These are phyloP conservation scores for Fusarium miscanthi DNA, from an alignment of 2,329 filamentous ascomycete genomes.

Conservation along the genomic window DNA sequence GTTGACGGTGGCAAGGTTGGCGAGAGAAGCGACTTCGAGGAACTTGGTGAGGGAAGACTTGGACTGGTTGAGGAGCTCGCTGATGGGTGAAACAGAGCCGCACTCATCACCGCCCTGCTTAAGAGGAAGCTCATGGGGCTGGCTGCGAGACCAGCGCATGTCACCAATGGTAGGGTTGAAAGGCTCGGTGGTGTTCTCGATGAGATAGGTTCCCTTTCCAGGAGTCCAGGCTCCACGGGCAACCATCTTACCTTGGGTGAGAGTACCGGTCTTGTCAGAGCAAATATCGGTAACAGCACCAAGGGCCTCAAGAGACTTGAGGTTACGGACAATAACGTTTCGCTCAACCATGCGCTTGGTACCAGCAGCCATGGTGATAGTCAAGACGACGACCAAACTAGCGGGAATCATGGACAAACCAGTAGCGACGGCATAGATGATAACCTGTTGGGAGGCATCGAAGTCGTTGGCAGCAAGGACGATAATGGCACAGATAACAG, in stretches of 20 bases:
- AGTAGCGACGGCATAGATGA: conserved; percentile 64
- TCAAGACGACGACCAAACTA: conserved; percentile 63
- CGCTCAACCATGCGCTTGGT: conserved; percentile 64
- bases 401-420: conserved; percentile 63
- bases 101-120: conserved; percentile 45
- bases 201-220: conserved; percentile 65
- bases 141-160: conserved; percentile 53
- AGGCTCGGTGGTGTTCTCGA: conserved; percentile 65
- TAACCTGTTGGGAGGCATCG: conserved; percentile 65
- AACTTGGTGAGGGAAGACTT: conserved; percentile 60
- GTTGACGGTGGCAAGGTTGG: conserved; percentile 63
- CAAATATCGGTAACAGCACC: conserved; percentile 70
- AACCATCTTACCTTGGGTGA: conserved; percentile 73
- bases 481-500: conserved; percentile 75
- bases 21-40: conserved; percentile 68
- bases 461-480: conserved; percentile 73
- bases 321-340: conserved; percentile 64
- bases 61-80: conserved; percentile 56
- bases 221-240: conserved; percentile 70
- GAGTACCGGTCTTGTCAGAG: conserved; percentile 68
- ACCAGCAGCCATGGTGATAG: conserved; percentile 68
- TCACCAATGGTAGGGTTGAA: conserved; percentile 67
- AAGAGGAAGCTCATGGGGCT: conserved; percentile 55
- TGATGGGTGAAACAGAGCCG: conserved; percentile 41
- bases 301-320: conserved; percentile 66